Base-by-base conservation (phyloP, 129 eudicot species). In the Glebionis coronaria region DNA sequence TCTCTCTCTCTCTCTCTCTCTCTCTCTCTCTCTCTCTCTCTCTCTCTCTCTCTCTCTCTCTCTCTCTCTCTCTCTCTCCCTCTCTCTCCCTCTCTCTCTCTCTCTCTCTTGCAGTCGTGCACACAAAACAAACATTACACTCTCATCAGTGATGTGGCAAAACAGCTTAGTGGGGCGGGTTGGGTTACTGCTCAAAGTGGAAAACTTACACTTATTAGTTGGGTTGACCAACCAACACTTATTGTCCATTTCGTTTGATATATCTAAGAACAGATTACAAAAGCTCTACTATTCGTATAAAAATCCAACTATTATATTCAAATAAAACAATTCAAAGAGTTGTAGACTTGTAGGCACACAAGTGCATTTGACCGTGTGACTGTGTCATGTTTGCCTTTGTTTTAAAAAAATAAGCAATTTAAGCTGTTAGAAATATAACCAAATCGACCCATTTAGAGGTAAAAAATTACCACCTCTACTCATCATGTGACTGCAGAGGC, bases 391-490 rank as follows among this genome's bases (percentile, higher is more conserved):
- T 42, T 56, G 20, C 56, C 42, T 25, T 11, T 56, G 56, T 25
- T 69, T 11, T 14, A n/a, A 10, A 42, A 0, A 31, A 40, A 23
- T 45, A 15, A 69, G 16, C 42, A 15, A 27, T 42, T 55, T 55
- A 52, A 68, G 12, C 28, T 15, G 4, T 44, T 56, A 54, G 20
- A 52, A 67, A 68, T 68, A 35, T 38, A 68, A 68, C 11, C 52
- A 68, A 38, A 38, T 12, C 20, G 12, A 44, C 25, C 27, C 12
- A 31, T 31, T 31, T 31, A 55, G 13, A 60, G 38, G 15, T 44
- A 3, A 15, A 23, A 42, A 38, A 19, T 56, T 29, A 14, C 8
- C n/a, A 20, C 59, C 11, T 21, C 15, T 55, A 55, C 25, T 18
- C 31, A 55, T 55, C 60, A 12, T 55, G 62, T 57, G 62, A 57